Evolutionary conservation across 2,329 filamentous ascomycete species (phyloP), one percentile per base, ranked within the genome.

Genomic region (Aureobasidium leucospermi): DNA sequence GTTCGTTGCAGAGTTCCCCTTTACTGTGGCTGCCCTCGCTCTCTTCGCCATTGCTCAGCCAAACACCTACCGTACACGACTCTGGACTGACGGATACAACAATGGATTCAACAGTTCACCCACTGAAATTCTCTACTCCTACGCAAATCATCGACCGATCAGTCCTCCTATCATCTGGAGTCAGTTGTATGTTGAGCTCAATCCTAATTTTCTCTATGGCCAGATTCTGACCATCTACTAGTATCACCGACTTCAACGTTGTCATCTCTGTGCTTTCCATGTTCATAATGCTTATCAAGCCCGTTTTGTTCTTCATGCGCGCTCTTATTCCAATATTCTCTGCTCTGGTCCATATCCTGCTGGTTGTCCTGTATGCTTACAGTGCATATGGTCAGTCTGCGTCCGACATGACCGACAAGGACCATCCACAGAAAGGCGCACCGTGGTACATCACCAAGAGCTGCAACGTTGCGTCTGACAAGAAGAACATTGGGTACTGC

Each of bases 371-470:
- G 45, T 92, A 86, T 76, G 74, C 79, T 45, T 79, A 84, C 66
- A 86, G 84, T 72, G 74, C 87, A 61, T 85, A 85, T 70, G 85
- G 86, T 51, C 88, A 92, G 71, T 84, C 87, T 58, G 85, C 86
- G 10, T 85, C 87, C 32, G 89, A 93, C 73, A 83, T 86, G 68
- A 82, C 82, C 64, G 88, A 93, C 71, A 74, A 82, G 6, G 71
- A 77, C 45, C 81, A 85, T 66, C 81, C 81, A 5, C 85, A 85
- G 66, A 77, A 78, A 29, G 79, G 83, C 29, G 81, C 81, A 16
- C 82, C 87, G 6, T 93, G 89, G 89, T 92, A 91, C 71, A 83
- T 92, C 65, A 81, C 81, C 58, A 84, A 87, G 70, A 83, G 82
- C 62, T 93, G 89, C 74, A 76, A 73, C 57, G 78, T 86, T 39